Evolutionary conservation across 2,329 filamentous ascomycete genomes (phyloP).

Genomic region (Botrytis cinerea): DNA sequence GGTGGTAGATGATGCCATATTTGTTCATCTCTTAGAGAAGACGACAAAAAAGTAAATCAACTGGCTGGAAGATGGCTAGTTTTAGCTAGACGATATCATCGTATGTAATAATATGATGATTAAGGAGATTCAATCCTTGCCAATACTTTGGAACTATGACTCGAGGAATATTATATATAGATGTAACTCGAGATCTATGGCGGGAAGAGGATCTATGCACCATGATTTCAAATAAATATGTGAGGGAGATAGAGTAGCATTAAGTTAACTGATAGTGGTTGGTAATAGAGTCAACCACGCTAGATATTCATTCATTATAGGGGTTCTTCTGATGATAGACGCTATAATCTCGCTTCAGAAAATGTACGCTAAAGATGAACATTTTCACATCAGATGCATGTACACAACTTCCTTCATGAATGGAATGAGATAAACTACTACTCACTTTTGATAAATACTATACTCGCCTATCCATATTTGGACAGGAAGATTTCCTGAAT

Average conservation of each 20-base stretch:
- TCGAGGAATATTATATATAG: neutral
- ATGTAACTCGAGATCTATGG: neutral
- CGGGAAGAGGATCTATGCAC: neutral
- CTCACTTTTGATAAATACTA: neutral
- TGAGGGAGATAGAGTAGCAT: neutral
- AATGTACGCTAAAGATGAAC: slow-evolving; percentile 1
- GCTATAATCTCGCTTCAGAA: slow-evolving; percentile 1
- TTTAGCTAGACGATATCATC: slow-evolving; percentile 16
- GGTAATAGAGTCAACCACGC: too few relatives aligned
- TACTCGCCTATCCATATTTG: neutral
- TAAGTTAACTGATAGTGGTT: neutral
- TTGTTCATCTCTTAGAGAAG: slow-evolving; percentile 10
- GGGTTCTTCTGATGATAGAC: neutral
- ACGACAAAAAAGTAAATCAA: neutral
- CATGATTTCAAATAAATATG: neutral
- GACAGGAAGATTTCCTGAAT: too few relatives aligned
- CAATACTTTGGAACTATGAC: neutral
- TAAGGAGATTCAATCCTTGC: neutral
- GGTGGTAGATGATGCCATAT: slow-evolving; percentile 13
- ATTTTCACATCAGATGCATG: neutral
- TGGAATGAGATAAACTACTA: neutral
- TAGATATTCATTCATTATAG: neutral
- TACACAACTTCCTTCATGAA: neutral
- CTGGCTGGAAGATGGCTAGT: neutral
- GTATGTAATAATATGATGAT: slow-evolving; percentile 6